phyloP scores from a whole-genome alignment of 2,329 filamentous ascomycete genomes.

The Diplodia seriata region DNA sequence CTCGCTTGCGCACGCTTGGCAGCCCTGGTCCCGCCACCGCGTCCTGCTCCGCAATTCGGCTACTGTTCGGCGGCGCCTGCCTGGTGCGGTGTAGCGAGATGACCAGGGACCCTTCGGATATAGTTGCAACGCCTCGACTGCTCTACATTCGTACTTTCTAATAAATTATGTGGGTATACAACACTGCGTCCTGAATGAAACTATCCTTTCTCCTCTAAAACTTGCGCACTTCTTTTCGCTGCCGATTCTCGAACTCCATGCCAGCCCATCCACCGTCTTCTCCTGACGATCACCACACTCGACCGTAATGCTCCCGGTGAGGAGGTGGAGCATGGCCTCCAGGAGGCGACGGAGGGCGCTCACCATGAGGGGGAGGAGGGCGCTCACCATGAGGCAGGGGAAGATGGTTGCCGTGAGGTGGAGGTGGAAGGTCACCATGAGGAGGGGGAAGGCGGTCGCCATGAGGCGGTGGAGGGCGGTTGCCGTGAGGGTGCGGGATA shows the following conservation, averaged over 20 bases:
- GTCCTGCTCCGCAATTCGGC: slow-evolving; percentile 19
- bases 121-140: slow-evolving; percentile 7
- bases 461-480: neutral
- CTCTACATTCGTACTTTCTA: slow-evolving; percentile 4
- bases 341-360: neutral
- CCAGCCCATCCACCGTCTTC: neutral
- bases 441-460: neutral
- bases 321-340: neutral
- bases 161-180: slow-evolving; percentile 8
- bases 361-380: neutral
- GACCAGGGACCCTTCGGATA: slow-evolving; percentile 8
- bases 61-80: slow-evolving; percentile 13
- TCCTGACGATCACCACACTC: neutral
- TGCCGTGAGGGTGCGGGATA: neutral
- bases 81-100: slow-evolving; percentile 21
- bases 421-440: no score
- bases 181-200: neutral
- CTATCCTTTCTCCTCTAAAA: neutral
- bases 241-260: neutral
- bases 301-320: slow-evolving; percentile 2
- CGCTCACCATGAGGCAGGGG: neutral
- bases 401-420: no score
- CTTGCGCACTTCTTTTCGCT: neutral
- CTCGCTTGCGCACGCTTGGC: slow-evolving; percentile 12
- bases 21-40: slow-evolving; percentile 2